Evolutionary conservation across 768 basidiomycete genomes (phyloP), one percentile per base, ranked within the genome.

Genomic region (Hygrophorus pudorinus): DNA sequence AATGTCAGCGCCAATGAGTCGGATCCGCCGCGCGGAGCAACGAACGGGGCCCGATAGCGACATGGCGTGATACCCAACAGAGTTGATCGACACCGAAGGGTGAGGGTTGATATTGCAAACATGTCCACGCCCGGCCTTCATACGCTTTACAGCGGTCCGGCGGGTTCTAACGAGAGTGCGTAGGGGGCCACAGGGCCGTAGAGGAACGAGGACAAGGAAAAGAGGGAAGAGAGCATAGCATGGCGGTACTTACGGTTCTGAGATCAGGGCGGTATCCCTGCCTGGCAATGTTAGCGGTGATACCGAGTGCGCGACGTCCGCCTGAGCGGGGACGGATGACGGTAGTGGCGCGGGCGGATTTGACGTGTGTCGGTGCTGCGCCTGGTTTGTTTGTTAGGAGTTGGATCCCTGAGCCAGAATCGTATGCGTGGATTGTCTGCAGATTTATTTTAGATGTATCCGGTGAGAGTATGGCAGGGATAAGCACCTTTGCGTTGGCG

Each of bases 91-190:
- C 71, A 71, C 69, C 59, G 56, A 48, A 56, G 61, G 61, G 62
- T 56, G 60, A 61, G n/a, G 61, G 62, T 70, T 70, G 54, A 64
- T 90, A 64, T 90, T 79, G 86, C 86, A 90, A 75, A 84, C 85
- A 66, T 85, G 81, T 90, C 86, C 85, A 90, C 86, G 76, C 86
- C 84, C 85, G 74, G 67, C 85, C 72, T 82, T 88, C 84, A 81
- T 81, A 61, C 65, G 66, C 71, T 70, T 64, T 63, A 57, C 56
- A 66, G 73, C 63, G 63, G 53, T 85, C 81, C 81, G 76, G 85
- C 72, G 82, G 86, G 86, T 86, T 90, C 86, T 90, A 90, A 81
- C 81, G 80, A 76, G 79, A 81, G 67, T 88, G 86, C 85, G 65
- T 69, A 45, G 20, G 41, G 17, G 44, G 42, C 52, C 32, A 42